Evolutionary conservation across 2,329 filamentous ascomycete genomes (phyloP).

Genomic region (Aspergillaceae sp.): DNA sequence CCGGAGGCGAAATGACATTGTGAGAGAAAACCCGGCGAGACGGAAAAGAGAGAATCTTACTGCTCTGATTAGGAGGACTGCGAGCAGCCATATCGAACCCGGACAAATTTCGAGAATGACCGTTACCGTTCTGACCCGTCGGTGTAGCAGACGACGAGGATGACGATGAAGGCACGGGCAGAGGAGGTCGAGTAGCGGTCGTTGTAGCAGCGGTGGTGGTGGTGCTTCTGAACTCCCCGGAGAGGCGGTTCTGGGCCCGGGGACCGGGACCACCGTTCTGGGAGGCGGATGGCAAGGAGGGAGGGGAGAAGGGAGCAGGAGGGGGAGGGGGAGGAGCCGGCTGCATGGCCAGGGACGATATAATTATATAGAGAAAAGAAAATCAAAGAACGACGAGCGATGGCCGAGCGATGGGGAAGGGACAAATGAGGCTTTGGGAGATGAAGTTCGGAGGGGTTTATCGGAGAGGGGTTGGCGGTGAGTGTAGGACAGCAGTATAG

Average conservation of each 20-base stretch:
- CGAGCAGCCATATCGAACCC: conserved; percentile 38
- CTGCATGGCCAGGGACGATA: conserved; percentile 11
- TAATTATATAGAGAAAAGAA: not conserved
- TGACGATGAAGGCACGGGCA: conserved; percentile 21
- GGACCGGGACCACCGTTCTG: conserved; percentile 1
- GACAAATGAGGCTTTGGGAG: conserved; percentile 2
- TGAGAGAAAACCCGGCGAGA: not conserved
- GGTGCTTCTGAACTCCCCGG: conserved; percentile 30
- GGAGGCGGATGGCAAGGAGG: conserved; percentile 10
- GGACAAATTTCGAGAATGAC: conserved; percentile 34
- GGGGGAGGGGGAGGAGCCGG: conserved; percentile 4
- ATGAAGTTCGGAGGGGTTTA: conserved; percentile 17
- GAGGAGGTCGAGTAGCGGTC: conserved; percentile 21
- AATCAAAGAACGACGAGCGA: conserved; percentile 1
- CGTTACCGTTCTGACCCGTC: conserved; percentile 33
- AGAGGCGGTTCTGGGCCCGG: conserved; percentile 20
- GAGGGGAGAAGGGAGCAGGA: conserved; percentile 8
- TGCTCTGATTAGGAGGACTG: conserved; percentile 39
- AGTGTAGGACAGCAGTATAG: not conserved
- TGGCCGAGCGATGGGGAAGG: not conserved
- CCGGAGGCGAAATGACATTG: too few relatives aligned
- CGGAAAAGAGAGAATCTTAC: conserved; percentile 23
- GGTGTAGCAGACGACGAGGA: conserved; percentile 16
- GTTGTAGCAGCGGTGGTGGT: too few relatives aligned
- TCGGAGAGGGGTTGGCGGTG: conserved; percentile 5